A percentile compares a stretch with the other conserved stretches of the same genome.
Evolutionary conservation across 129 eudicot species (phyloP).

Genomic region (Arctium minus): DNA sequence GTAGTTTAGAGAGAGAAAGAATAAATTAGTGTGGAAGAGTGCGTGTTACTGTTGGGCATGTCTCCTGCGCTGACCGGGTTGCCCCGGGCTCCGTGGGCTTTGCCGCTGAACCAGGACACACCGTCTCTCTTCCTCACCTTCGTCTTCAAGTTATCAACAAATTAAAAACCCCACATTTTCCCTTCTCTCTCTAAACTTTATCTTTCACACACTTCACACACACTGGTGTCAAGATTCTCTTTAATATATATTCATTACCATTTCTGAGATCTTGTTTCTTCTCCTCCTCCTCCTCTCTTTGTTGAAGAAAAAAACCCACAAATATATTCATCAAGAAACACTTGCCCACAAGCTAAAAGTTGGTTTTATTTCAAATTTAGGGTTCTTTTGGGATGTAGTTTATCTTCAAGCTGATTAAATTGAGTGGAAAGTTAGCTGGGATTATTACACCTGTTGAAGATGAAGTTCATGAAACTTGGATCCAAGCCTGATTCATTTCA

Average conservation of each 20-base stretch:
- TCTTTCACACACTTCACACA: conserved; percentile 22
- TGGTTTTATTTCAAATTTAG: conserved; percentile 27
- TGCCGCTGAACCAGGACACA: conserved; percentile 93
- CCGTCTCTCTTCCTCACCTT: conserved; percentile 38
- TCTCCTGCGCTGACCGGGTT: conserved; percentile 84
- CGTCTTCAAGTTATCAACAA: conserved; percentile 28
- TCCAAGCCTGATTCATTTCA: conserved; percentile 90
- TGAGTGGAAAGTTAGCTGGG: conserved; percentile 16
- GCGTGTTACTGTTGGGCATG: conserved; percentile 66
- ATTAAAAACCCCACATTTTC: conserved; percentile 3
- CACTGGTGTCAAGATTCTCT: conserved; percentile 61
- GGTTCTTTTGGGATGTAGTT: conserved; percentile 14
- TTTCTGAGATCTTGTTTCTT: conserved; percentile 50
- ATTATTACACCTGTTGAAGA: conserved; percentile 30
- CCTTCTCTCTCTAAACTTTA: conserved; percentile 17
- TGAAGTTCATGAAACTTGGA: conserved; percentile 99
- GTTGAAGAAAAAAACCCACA: conserved; percentile 12
- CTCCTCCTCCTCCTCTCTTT: conserved; percentile 31
- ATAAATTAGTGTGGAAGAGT: conserved; percentile 58
- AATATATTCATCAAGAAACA: conserved; percentile 17
- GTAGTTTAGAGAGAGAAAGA: conserved; percentile 38
- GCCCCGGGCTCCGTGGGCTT: conserved; percentile 83
- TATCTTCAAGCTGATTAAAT: conserved; percentile 20
- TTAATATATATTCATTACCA: conserved; percentile 48
- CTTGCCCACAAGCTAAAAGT: conserved; percentile 35